Percentiles rank a stretch among this genome's conserved stretches.
Conservation (phyloP, 768 basidiomycete genomes). For the Tephrocybe sp. region DNA sequence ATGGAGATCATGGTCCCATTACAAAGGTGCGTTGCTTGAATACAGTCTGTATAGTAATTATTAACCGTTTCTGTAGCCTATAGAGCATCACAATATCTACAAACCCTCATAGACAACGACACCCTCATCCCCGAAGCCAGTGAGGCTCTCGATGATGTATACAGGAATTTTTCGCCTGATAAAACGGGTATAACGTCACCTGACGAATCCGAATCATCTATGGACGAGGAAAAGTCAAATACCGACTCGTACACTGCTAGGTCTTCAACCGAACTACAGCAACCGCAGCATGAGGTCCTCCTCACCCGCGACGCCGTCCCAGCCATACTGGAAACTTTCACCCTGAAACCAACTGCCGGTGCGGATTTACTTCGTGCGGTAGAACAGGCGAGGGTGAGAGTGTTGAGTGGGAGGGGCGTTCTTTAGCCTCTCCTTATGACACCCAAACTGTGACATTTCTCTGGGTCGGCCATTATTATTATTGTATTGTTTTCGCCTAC, state of each 20-base stretch:
- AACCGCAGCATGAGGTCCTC: slow-evolving; percentile 31
- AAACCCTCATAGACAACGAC: slow-evolving; percentile 52
- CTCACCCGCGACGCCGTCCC: slow-evolving; percentile 55
- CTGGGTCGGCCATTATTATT: neutral
- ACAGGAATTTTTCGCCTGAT: slow-evolving; percentile 27
- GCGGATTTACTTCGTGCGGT: slow-evolving; percentile 62
- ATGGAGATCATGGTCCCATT: slow-evolving; percentile 87
- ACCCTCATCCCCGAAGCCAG: slow-evolving; percentile 56
- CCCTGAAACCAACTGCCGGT: slow-evolving; percentile 39
- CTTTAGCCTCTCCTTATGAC: slow-evolving; percentile 2
- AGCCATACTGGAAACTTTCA: slow-evolving; percentile 42
- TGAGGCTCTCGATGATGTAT: slow-evolving; percentile 54
- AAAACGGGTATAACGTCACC: neutral
- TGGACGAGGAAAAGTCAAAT: neutral
- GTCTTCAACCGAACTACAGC: slow-evolving; percentile 2
- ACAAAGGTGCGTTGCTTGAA: slow-evolving; percentile 47
- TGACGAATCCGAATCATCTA: neutral
- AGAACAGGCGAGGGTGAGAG: slow-evolving; percentile 48
- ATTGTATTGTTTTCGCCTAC: neutral
- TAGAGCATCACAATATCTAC: slow-evolving; percentile 67
- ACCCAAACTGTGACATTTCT: neutral
- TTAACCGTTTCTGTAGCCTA: slow-evolving; percentile 42
- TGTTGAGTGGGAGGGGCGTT: slow-evolving; percentile 19
- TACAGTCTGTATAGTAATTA: neutral
- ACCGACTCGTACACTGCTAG: slow-evolving; percentile 5